These are phyloP conservation scores for Monosporozyma solicola DNA, from an alignment of 805 yeast species.

Conservation along the genomic window DNA sequence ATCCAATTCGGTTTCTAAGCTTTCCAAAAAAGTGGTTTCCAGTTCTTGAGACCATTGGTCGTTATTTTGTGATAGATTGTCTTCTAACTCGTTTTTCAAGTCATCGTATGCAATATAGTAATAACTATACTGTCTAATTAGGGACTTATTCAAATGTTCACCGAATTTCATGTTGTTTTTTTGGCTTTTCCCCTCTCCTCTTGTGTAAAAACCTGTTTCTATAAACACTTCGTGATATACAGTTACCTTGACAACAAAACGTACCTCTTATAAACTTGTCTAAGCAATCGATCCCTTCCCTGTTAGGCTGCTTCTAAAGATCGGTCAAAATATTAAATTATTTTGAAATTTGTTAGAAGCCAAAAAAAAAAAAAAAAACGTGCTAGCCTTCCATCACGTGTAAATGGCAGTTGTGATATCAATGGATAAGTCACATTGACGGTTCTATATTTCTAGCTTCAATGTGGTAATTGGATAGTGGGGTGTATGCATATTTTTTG, in stretches of 20 bases:
- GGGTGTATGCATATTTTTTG: not conserved
- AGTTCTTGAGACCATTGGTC: constrained; percentile 62
- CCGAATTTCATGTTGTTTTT: constrained; percentile 75
- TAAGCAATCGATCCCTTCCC: not conserved
- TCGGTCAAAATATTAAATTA: not conserved
- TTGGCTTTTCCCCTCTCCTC: not conserved
- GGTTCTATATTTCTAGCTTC: no score
- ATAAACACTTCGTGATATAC: no score
- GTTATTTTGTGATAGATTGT: constrained; percentile 47
- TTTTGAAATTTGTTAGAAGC: no score
- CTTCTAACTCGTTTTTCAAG: constrained; percentile 70
- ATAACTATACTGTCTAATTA: constrained; percentile 82
- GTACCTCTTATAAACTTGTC: not conserved
- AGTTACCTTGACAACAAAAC: no score
- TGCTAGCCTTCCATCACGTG: not conserved
- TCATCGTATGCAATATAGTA: constrained; percentile 91
- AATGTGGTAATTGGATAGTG: not conserved
- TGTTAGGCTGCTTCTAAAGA: not conserved
- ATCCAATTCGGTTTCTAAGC: constrained; percentile 76
- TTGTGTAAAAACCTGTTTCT: no score
- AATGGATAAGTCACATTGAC: no score
- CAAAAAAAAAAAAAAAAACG: not conserved
- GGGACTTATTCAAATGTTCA: constrained; percentile 79
- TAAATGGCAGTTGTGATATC: not conserved
- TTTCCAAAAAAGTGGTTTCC: constrained; percentile 73